phyloP scores from a whole-genome alignment of 306 rosid species.

The Lathyrus sativus region DNA sequence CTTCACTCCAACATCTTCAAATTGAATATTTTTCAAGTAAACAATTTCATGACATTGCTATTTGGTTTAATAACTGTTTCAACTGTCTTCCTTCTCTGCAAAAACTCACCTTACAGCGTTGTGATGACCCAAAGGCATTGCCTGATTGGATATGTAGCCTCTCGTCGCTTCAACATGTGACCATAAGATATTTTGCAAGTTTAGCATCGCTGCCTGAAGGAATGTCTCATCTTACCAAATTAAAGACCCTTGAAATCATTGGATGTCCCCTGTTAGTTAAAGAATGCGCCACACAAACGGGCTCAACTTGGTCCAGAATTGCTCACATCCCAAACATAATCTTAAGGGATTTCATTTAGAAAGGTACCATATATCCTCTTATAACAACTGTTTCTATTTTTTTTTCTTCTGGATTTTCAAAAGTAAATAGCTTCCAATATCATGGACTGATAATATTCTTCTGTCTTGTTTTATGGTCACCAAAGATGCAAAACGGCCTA shows the following conservation, averaged over 20 bases:
- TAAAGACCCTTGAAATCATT: background rate
- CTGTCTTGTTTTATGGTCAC: background rate
- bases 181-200: background rate
- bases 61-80: background rate
- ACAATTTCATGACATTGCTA: background rate
- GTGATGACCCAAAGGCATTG: background rate
- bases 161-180: background rate
- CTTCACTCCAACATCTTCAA: constrained; percentile 11
- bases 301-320: background rate
- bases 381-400: background rate
- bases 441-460: background rate
- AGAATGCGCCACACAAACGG: background rate
- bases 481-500: background rate
- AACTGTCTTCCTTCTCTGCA: background rate
- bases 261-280: background rate
- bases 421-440: background rate
- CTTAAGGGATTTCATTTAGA: background rate
- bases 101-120: background rate
- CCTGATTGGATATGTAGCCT: constrained; percentile 5
- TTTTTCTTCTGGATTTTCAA: background rate
- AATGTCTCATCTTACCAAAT: background rate
- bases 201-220: background rate
- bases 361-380: background rate
- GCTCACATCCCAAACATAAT: constrained; percentile 15
- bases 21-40: background rate